Conservation (phyloP, 257 asterid genomes). For the Linderniella brevidens region DNA sequence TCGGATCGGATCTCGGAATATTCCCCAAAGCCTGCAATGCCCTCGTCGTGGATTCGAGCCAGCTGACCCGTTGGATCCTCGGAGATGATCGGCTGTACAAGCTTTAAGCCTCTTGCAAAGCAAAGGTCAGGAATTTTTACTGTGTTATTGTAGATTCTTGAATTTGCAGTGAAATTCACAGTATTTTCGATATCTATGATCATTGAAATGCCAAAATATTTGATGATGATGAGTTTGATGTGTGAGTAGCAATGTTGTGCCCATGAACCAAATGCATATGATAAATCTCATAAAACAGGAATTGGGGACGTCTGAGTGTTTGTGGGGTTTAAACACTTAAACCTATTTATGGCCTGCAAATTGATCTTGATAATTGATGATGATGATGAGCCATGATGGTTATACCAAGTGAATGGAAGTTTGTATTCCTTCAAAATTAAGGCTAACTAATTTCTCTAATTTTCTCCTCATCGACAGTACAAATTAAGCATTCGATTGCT, state of each 20-base stretch:
- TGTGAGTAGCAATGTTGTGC: no score
- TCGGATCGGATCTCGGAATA: constrained; percentile 68
- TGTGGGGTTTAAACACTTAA: no score
- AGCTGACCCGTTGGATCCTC: constrained; percentile 75
- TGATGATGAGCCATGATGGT: background rate
- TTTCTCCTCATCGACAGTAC: background rate
- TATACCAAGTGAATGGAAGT: background rate
- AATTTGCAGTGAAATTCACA: background rate
- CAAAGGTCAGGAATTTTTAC: background rate
- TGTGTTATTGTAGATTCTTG: background rate
- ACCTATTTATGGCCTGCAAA: no score
- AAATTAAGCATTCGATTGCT: no score
- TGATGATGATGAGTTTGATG: no score
- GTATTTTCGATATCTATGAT: no score
- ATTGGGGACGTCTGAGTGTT: no score
- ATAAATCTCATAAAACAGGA: no score
- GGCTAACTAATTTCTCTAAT: background rate
- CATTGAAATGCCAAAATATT: no score
- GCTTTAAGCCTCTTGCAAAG: constrained; percentile 11
- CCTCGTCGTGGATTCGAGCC: constrained; percentile 72
- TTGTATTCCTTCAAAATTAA: background rate
- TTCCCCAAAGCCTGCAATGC: constrained; percentile 69
- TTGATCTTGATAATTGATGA: background rate
- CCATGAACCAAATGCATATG: no score
- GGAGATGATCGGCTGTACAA: constrained; percentile 65